phyloP scores from a whole-genome alignment of 2,329 filamentous ascomycete species.

The Botryotinia calthae region DNA sequence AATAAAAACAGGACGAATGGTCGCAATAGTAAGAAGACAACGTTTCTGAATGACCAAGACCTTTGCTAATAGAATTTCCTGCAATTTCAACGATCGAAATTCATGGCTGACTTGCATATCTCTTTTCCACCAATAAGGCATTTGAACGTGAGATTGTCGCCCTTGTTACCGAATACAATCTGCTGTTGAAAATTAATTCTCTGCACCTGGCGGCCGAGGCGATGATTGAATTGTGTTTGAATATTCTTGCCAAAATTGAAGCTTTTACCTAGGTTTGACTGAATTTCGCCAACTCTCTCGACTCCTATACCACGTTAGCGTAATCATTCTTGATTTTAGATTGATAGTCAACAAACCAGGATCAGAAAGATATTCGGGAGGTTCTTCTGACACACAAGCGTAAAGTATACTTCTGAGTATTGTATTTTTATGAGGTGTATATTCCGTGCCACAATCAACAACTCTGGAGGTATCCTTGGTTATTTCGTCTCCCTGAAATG shows the following conservation, averaged over 20 bases:
- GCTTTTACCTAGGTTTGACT: neutral
- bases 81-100: conserved; percentile 11
- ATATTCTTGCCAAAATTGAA: neutral
- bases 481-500: conserved; percentile 19
- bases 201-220: neutral
- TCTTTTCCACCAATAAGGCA: conserved; percentile 18
- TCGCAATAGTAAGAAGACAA: neutral
- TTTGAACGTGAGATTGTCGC: conserved; percentile 22
- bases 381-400: neutral
- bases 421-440: neutral
- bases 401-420: neutral
- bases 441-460: neutral
- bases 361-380: conserved; percentile 18
- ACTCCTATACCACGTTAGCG: conserved; percentile 15
- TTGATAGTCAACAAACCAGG: conserved; percentile 11
- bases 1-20: neutral
- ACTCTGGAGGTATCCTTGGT: conserved; percentile 19
- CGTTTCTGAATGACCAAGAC: neutral
- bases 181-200: neutral
- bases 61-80: neutral
- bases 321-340: neutral
- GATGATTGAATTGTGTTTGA: neutral
- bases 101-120: conserved; percentile 13
- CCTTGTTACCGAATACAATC: conserved; percentile 23
- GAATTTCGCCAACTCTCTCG: conserved; percentile 14